Evolutionary conservation across 2,329 filamentous ascomycete species (phyloP).

Genomic region (Fusarium chuoi): DNA sequence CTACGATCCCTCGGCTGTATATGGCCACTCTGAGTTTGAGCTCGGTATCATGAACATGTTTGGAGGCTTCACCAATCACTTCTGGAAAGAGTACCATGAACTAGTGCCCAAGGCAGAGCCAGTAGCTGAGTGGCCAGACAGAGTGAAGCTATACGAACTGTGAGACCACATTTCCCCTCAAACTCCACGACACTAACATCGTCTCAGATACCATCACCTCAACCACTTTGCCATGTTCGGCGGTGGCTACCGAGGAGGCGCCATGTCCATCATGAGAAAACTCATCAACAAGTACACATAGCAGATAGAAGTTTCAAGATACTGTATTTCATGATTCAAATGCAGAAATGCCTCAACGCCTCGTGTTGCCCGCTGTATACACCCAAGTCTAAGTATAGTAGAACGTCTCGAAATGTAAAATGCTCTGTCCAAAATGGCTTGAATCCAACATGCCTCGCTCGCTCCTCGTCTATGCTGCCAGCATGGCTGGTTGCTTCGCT

Average conservation of each 20-base stretch:
- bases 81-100: conserved; percentile 81
- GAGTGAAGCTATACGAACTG: conserved; percentile 83
- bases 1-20: conserved; percentile 83
- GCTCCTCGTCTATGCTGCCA: conserved; percentile 44
- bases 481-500: conserved; percentile 52
- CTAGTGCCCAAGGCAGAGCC: conserved; percentile 85
- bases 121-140: conserved; percentile 83
- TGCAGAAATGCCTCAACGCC: conserved; percentile 41
- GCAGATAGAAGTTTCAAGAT: background rate
- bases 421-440: conserved; percentile 14
- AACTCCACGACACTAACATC: background rate
- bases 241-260: conserved; percentile 78
- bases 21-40: conserved; percentile 90
- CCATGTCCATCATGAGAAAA: conserved; percentile 81
- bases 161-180: conserved; percentile 53
- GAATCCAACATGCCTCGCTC: background rate
- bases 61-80: conserved; percentile 79
- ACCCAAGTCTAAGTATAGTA: conserved; percentile 34
- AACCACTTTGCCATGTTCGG: conserved; percentile 92
- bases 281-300: conserved; percentile 76
- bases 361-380: conserved; percentile 40
- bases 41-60: conserved; percentile 97
- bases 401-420: conserved; percentile 28
- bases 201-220: conserved; percentile 80
- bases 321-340: conserved; percentile 21